Conservation (phyloP, 2,329 filamentous ascomycete genomes). For the Parascedosporium putredinis region DNA sequence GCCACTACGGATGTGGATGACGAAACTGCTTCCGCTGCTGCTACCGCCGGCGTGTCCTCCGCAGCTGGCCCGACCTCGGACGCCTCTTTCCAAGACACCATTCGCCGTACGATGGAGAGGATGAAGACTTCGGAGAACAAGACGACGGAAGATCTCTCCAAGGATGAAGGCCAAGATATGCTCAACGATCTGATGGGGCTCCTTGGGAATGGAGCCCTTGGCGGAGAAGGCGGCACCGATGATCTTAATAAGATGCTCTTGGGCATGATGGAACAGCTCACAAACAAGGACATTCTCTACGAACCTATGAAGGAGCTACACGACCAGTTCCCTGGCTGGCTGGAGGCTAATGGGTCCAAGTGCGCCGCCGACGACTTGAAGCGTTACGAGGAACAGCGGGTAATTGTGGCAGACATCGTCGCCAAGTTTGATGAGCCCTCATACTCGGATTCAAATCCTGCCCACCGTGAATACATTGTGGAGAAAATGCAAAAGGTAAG, state of each 20-base stretch:
- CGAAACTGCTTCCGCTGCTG: constrained; percentile 14
- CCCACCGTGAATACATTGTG: constrained; percentile 84
- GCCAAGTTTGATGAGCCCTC: constrained; percentile 71
- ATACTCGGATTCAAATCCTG: constrained; percentile 72
- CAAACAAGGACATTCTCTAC: constrained; percentile 95
- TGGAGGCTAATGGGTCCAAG: constrained; percentile 62
- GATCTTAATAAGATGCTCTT: constrained; percentile 91
- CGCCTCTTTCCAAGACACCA: constrained; percentile 80
- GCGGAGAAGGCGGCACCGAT: constrained; percentile 56
- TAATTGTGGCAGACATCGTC: constrained; percentile 76
- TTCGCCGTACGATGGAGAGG: constrained; percentile 86
- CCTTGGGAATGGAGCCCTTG: constrained; percentile 56
- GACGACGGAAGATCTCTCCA: constrained; percentile 37
- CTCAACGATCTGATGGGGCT: constrained; percentile 88
- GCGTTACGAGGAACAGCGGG: constrained; percentile 72
- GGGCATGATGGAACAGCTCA: constrained; percentile 98
- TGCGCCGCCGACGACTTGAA: constrained; percentile 62
- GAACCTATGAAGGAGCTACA: constrained; percentile 97
- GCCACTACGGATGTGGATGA: constrained; percentile 20
- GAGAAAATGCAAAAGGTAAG: constrained; percentile 94
- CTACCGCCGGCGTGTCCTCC: constrained; percentile 17
- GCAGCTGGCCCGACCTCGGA: constrained; percentile 35
- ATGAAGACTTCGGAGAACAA: constrained; percentile 83
- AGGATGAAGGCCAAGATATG: constrained; percentile 45
- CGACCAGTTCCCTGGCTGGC: constrained; percentile 85